Percentiles rank a stretch among this genome's conserved stretches.
phyloP scores from a whole-genome alignment of 352 stramenopile species.

The Globisporangium nodosum region DNA sequence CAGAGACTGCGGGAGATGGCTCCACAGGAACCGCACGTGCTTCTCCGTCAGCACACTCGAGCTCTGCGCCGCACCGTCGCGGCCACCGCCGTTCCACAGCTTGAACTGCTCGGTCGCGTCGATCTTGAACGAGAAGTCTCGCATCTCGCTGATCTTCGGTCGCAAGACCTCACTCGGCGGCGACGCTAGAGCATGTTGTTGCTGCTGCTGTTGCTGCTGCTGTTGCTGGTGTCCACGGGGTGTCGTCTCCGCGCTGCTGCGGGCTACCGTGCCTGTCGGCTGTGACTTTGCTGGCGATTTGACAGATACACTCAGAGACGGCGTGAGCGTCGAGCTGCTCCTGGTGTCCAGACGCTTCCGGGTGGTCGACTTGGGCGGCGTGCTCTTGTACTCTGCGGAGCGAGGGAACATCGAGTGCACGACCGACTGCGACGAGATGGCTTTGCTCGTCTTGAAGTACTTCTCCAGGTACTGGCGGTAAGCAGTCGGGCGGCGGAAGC shows the following conservation, averaged over 20 bases:
- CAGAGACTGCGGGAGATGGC: conserved; percentile 51
- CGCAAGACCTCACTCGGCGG: background rate
- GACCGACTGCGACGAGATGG: conserved; percentile 38
- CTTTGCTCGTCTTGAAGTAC: conserved; percentile 29
- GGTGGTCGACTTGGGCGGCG: conserved; percentile 3
- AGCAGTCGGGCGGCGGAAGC: conserved; percentile 44
- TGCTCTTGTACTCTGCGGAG: conserved; percentile 60
- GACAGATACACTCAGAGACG: background rate
- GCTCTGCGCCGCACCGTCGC: conserved; percentile 20
- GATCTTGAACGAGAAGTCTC: conserved; percentile 46
- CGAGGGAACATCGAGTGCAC: conserved; percentile 63
- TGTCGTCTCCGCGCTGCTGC: no score
- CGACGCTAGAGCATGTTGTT: conserved; percentile 1
- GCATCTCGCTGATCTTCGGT: conserved; percentile 20
- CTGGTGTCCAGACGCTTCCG: conserved; percentile 11
- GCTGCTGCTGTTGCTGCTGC: background rate
- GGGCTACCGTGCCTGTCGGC: background rate
- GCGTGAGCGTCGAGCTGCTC: background rate
- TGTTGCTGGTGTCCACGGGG: background rate
- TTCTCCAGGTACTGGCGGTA: conserved; percentile 53
- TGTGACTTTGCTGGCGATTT: background rate
- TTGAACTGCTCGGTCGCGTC: conserved; percentile 55
- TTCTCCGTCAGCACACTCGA: conserved; percentile 60
- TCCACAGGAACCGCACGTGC: conserved; percentile 65
- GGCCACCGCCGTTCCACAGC: conserved; percentile 12